Percentiles rank a stretch among this genome's conserved stretches.
These are phyloP conservation scores for Arabidopsis lyrata DNA, from an alignment of 441 rosid genomes.

Conservation along the genomic window DNA sequence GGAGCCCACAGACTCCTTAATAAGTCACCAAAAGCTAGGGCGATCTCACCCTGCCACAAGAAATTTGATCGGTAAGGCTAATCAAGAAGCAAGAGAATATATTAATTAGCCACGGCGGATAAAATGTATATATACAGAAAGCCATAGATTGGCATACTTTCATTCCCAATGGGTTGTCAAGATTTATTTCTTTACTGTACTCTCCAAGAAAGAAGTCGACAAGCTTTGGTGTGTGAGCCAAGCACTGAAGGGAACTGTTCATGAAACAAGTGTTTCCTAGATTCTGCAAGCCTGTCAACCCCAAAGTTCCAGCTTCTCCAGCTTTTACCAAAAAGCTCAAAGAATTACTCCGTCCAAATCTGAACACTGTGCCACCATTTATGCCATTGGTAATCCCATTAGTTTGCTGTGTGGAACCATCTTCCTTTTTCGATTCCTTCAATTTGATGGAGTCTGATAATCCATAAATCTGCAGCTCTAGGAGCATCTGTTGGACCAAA, in stretches of 20 bases:
- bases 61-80: constrained; percentile 25
- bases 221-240: constrained; percentile 85
- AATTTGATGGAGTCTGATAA: constrained; percentile 74
- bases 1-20: constrained; percentile 83
- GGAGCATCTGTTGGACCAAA: constrained; percentile 56
- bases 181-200: constrained; percentile 74
- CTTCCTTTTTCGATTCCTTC: constrained; percentile 71
- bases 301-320: constrained; percentile 79
- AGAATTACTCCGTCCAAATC: constrained; percentile 48
- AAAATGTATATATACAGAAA: constrained; percentile 26
- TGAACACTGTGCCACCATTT: constrained; percentile 53
- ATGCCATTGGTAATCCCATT: constrained; percentile 46
- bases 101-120: constrained; percentile 14
- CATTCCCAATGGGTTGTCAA: constrained; percentile 77
- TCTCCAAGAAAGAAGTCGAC: constrained; percentile 83
- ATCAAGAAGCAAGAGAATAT: constrained; percentile 20
- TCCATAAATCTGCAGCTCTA: constrained; percentile 85
- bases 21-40: constrained; percentile 78
- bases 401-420: constrained; percentile 50
- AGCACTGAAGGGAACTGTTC: constrained; percentile 85
- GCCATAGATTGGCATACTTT: constrained; percentile 55
- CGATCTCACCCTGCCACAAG: constrained; percentile 72
- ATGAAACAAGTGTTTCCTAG: constrained; percentile 87
- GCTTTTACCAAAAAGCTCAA: constrained; percentile 55
- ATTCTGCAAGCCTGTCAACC: constrained; percentile 81